Conservation (phyloP, 768 basidiomycete genomes). For the Baorangia bicolor region DNA sequence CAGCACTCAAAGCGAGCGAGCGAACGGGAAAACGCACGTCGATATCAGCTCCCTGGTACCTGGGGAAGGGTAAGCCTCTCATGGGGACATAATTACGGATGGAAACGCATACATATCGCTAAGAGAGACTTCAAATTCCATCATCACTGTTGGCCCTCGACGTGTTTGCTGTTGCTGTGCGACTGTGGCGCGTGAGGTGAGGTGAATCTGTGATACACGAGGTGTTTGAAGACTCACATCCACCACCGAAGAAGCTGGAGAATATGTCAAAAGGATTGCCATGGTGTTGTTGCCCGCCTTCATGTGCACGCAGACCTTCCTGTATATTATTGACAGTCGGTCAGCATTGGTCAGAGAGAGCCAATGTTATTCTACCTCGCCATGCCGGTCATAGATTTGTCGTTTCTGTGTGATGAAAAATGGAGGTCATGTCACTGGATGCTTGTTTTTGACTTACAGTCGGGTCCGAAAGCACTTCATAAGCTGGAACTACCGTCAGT, state of each 20-base stretch:
- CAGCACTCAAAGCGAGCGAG: background rate
- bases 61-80: slow-evolving; percentile 27
- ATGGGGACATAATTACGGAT: background rate
- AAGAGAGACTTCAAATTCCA: slow-evolving; percentile 83
- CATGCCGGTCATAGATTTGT: slow-evolving; percentile 90
- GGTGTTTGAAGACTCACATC: slow-evolving; percentile 48
- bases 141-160: slow-evolving; percentile 70
- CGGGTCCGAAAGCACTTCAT: slow-evolving; percentile 89
- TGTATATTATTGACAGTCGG: slow-evolving; percentile 30
- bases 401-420: slow-evolving; percentile 63
- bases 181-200: slow-evolving; percentile 14
- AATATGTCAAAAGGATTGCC: slow-evolving; percentile 95
- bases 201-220: background rate
- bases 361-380: slow-evolving; percentile 54
- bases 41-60: slow-evolving; percentile 82
- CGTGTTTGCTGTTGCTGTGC: slow-evolving; percentile 58
- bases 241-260: slow-evolving; percentile 86
- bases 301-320: slow-evolving; percentile 91
- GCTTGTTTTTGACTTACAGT: slow-evolving; percentile 48
- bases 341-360: slow-evolving; percentile 3
- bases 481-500: slow-evolving; percentile 51
- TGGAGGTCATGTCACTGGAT: background rate
- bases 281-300: slow-evolving; percentile 73
- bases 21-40: slow-evolving; percentile 52
- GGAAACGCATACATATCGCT: slow-evolving; percentile 66